Evolutionary conservation across 257 asterid genomes (phyloP).

Genomic region (Nemophila menziesii): DNA sequence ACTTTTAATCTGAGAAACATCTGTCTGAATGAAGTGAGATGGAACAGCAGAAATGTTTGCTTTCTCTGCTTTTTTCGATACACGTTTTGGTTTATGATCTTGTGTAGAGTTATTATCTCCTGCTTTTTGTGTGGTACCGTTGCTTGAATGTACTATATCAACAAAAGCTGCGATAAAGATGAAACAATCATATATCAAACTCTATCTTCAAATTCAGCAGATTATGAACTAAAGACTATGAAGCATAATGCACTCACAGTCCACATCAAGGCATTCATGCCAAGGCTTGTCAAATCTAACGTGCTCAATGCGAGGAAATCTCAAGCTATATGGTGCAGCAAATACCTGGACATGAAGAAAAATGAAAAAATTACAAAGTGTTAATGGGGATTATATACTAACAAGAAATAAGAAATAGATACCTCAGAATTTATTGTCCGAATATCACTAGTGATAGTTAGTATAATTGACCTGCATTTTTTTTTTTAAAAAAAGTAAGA

Average conservation of each 20-base stretch:
- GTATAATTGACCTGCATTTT: constrained; percentile 66
- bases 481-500: constrained; percentile 18
- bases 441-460: constrained; percentile 92
- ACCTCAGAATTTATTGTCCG: constrained; percentile 97
- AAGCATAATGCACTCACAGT: constrained; percentile 43
- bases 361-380: background rate
- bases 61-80: constrained; percentile 37
- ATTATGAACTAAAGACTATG: constrained; percentile 10
- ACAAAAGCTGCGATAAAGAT: constrained; percentile 54
- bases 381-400: background rate
- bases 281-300: constrained; percentile 95
- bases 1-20: constrained; percentile 74
- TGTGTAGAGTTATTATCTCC: constrained; percentile 24
- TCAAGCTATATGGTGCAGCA: constrained; percentile 95
- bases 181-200: constrained; percentile 2
- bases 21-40: constrained; percentile 76
- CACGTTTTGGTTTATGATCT: constrained; percentile 45
- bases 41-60: constrained; percentile 68
- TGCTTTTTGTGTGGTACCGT: constrained; percentile 68
- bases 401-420: constrained; percentile 10
- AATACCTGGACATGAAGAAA: constrained; percentile 48
- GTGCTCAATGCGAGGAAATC: constrained; percentile 95
- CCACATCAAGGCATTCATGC: constrained; percentile 96
- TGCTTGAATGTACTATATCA: constrained; percentile 87
- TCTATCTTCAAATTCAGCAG: background rate